A percentile compares a stretch with the other conserved stretches of the same genome.
phyloP scores from a whole-genome alignment of 805 yeast genomes.

The Saturnispora halmiae region DNA sequence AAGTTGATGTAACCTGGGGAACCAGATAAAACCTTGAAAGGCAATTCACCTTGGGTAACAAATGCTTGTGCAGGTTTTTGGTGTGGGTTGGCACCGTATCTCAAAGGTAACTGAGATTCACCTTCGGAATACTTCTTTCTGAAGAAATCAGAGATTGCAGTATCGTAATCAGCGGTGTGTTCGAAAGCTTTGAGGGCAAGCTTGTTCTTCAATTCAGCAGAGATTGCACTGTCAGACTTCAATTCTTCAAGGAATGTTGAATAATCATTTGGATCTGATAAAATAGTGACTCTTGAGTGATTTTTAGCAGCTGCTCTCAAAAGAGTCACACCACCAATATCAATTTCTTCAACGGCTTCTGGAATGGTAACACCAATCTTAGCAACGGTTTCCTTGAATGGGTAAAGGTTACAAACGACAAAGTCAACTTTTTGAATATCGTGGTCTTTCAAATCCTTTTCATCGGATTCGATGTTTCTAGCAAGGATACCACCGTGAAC shows the following conservation, averaged over 20 bases:
- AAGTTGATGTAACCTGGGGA: constrained; percentile 97
- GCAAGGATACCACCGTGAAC: constrained; percentile 98
- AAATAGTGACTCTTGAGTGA: constrained; percentile 90
- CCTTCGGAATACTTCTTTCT: constrained; percentile 94
- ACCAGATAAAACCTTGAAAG: constrained; percentile 88
- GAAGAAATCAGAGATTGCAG: constrained; percentile 92
- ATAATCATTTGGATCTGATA: constrained; percentile 92
- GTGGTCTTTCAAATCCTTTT: constrained; percentile 77
- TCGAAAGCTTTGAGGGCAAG: constrained; percentile 96
- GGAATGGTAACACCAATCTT: constrained; percentile 91
- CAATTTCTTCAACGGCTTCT: constrained; percentile 98
- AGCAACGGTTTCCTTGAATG: constrained; percentile 94
- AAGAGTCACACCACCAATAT: constrained; percentile 95
- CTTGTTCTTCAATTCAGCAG: constrained; percentile 64
- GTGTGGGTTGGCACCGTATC: constrained; percentile 99
- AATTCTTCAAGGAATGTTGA: constrained; percentile 79
- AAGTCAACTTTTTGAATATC: constrained; percentile 92
- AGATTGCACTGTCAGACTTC: constrained; percentile 52
- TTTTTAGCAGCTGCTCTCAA: constrained; percentile 98
- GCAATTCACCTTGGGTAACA: constrained; percentile 78
- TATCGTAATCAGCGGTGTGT: constrained; percentile 96
- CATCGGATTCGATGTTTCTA: constrained; percentile 84
- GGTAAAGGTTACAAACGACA: constrained; percentile 96
- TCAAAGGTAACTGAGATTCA: constrained; percentile 78
- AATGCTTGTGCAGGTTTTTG: constrained; percentile 99